Evolutionary conservation across 164 flowering plant genomes (phyloP).

Genomic region (Annona cherimola): DNA sequence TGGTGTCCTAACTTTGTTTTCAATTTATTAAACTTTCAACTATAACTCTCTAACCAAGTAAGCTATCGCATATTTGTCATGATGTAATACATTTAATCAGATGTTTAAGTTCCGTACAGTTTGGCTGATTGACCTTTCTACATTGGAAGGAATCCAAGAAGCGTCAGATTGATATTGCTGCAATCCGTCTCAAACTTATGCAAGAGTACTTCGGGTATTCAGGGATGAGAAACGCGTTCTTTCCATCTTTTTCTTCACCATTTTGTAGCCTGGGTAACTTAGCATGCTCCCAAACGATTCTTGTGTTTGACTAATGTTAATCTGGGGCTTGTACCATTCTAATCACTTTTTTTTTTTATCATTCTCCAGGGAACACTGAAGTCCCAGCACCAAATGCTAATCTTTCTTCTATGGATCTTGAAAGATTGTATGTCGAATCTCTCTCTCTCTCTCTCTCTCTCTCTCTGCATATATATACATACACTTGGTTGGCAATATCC

Average conservation of each 20-base stretch:
- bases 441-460: not conserved
- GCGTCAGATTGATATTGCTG: not conserved
- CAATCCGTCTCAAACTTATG: not conserved
- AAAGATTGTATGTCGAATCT: slow-evolving; percentile 17
- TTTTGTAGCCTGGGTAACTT: slow-evolving; percentile 20
- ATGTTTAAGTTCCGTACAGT: not conserved
- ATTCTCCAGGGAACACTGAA: slow-evolving; percentile 26
- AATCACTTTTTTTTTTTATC: slow-evolving; percentile 1
- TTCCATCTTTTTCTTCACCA: slow-evolving; percentile 24
- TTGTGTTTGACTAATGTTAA: not conserved
- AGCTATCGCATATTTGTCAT: not conserved
- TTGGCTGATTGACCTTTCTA: not conserved
- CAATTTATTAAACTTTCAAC: not conserved
- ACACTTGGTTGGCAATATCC: not conserved
- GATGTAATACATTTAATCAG: not conserved
- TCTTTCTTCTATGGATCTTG: slow-evolving; percentile 17
- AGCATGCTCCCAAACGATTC: no score
- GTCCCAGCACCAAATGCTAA: slow-evolving; percentile 22
- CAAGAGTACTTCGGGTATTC: not conserved
- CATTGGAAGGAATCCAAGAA: not conserved
- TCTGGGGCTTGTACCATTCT: not conserved
- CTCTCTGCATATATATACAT: not conserved
- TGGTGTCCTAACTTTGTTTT: not conserved
- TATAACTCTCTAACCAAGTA: not conserved
- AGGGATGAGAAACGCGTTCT: slow-evolving; percentile 17